Conservation (phyloP, 2,329 filamentous ascomycete species). For the Coniochaeta ligniaria region DNA sequence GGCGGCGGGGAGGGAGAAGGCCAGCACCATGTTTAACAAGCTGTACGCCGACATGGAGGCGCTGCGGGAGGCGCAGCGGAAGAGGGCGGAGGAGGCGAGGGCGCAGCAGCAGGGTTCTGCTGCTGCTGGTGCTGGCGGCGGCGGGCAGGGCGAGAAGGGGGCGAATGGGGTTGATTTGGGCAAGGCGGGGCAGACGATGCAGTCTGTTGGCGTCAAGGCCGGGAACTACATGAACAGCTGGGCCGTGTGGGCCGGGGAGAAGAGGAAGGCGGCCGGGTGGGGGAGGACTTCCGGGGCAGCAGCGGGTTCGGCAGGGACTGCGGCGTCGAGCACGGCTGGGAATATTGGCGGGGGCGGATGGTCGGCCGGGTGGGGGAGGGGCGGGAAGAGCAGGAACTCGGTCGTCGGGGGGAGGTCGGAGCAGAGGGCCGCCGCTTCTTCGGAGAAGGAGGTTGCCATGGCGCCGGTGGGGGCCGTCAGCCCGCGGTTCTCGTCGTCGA, state of each 20-base stretch:
- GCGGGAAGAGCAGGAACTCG: conserved; percentile 12
- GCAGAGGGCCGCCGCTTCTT: neutral
- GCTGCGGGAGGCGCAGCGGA: conserved; percentile 66
- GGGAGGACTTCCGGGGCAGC: conserved; percentile 19
- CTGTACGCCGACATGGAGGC: conserved; percentile 87
- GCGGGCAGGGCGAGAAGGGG: conserved; percentile 11
- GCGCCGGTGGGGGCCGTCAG: conserved; percentile 3
- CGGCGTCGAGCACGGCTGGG: too few relatives aligned
- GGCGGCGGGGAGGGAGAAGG: conserved; percentile 81
- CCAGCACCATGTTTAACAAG: conserved; percentile 78
- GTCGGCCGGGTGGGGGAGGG: conserved; percentile 22
- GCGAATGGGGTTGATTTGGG: conserved; percentile 22
- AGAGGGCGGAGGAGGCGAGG: conserved; percentile 49
- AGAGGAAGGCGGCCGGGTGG: conserved; percentile 39
- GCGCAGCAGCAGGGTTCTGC: conserved; percentile 11
- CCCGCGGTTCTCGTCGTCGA: conserved; percentile 1
- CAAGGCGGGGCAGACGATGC: conserved; percentile 37
- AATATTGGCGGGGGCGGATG: conserved; percentile 19
- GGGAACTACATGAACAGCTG: conserved; percentile 62
- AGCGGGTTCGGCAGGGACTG: conserved; percentile 5
- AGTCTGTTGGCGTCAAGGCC: conserved; percentile 47
- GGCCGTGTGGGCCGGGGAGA: conserved; percentile 68
- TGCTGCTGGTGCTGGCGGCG: too few relatives aligned
- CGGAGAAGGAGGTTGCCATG: neutral
- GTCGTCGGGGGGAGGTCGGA: neutral